phyloP scores from a whole-genome alignment of 2,329 filamentous ascomycete species.

The Curvularia spicifera region DNA sequence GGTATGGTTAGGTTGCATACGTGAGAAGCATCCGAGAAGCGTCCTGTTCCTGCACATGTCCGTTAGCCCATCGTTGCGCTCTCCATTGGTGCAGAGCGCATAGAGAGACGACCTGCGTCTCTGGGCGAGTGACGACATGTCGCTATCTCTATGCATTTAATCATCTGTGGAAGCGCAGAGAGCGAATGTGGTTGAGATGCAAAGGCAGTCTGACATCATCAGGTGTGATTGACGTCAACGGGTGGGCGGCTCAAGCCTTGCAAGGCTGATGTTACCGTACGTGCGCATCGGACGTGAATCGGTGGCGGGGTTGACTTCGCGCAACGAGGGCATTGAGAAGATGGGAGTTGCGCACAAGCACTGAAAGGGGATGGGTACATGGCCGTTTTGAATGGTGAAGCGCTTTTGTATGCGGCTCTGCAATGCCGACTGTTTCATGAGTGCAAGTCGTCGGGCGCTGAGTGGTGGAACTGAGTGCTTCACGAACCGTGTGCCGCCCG shows the following conservation, averaged over 20 bases:
- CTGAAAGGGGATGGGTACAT: background rate
- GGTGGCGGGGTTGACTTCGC: background rate
- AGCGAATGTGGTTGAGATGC: background rate
- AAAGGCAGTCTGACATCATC: slow-evolving; percentile 4
- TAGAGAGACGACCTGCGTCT: background rate
- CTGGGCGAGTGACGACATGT: background rate
- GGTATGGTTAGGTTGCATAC: too few species aligned
- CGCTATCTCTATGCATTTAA: background rate
- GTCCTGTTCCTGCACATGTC: too few species aligned
- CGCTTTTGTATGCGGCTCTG: slow-evolving; percentile 23
- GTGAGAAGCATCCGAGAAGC: too few species aligned
- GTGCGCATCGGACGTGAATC: background rate
- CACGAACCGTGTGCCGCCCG: slow-evolving; percentile 14
- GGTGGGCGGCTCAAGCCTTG: slow-evolving; percentile 10
- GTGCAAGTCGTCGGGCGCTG: slow-evolving; percentile 11
- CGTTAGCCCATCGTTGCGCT: too few species aligned
- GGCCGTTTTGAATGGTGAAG: slow-evolving; percentile 2
- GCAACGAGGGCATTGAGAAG: background rate
- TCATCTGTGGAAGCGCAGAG: background rate
- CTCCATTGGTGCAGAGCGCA: too few species aligned
- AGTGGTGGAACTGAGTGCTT: slow-evolving; percentile 19
- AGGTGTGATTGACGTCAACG: slow-evolving; percentile 12
- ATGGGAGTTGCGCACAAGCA: background rate
- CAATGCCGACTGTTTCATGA: slow-evolving; percentile 32
- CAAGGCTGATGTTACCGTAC: slow-evolving; percentile 9